A percentile compares a stretch with the other conserved stretches of the same genome.
These are phyloP conservation scores for Penicillium bovifimosum DNA, from an alignment of 495 filamentous ascomycete species.

Conservation along the genomic window DNA sequence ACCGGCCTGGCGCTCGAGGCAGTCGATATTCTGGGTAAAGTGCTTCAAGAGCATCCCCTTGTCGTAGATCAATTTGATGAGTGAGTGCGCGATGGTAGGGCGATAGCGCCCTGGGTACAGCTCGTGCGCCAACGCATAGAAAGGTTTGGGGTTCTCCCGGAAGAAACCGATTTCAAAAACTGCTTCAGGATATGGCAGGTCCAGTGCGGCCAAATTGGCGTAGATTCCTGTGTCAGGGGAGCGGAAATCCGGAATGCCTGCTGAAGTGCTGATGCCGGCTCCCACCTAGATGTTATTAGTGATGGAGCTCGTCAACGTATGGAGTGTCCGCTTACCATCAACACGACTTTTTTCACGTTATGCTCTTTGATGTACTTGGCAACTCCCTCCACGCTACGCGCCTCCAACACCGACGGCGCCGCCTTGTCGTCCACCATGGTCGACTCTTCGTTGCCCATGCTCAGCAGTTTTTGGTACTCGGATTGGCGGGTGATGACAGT, in stretches of 20 bases:
- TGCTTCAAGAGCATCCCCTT: constrained; percentile 76
- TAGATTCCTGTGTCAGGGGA: constrained; percentile 84
- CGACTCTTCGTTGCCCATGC: constrained; percentile 70
- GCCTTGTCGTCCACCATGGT: constrained; percentile 56
- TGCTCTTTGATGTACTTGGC: constrained; percentile 70
- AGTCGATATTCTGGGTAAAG: constrained; percentile 98
- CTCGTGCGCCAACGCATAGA: constrained; percentile 86
- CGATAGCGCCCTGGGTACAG: constrained; percentile 87
- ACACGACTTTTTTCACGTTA: constrained; percentile 62
- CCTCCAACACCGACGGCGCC: constrained; percentile 57
- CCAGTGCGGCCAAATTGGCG: constrained; percentile 76
- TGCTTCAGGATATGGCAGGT: constrained; percentile 73
- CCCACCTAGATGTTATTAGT: constrained; percentile 32
- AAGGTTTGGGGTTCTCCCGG: constrained; percentile 73
- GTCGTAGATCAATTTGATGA: constrained; percentile 67
- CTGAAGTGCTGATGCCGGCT: constrained; percentile 63
- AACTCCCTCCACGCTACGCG: constrained; percentile 63
- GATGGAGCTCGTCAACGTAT: no score
- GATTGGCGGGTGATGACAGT: constrained; percentile 25
- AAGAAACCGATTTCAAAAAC: constrained; percentile 87
- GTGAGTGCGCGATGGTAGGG: constrained; percentile 78
- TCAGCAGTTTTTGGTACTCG: constrained; percentile 11
- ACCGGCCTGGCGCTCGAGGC: constrained; percentile 82
- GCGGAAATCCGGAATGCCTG: constrained; percentile 87
- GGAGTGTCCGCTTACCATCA: constrained; percentile 51